These are phyloP conservation scores for Fraxinus pennsylvanica DNA, from an alignment of 257 asterid genomes.

Conservation along the genomic window DNA sequence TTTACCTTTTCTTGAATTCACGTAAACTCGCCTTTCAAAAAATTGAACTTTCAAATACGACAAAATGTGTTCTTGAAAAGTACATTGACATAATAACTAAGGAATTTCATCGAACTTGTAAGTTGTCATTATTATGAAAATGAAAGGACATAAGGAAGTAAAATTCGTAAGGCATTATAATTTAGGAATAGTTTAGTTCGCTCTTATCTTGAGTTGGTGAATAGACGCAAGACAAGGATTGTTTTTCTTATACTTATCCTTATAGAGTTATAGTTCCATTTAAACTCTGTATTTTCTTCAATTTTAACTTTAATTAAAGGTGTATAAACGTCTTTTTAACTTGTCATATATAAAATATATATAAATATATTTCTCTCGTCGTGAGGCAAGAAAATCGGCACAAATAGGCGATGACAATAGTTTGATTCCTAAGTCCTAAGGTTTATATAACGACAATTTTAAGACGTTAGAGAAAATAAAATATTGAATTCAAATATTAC, in stretches of 20 bases:
- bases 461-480: not conserved
- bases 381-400: not conserved
- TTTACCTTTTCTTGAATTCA: too few species aligned
- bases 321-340: not conserved
- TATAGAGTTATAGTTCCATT: slow-evolving; percentile 2
- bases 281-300: not conserved
- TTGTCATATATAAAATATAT: too few species aligned
- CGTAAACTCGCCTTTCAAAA: not conserved
- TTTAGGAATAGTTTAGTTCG: too few species aligned
- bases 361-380: too few species aligned
- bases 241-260: slow-evolving; percentile 17
- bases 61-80: not conserved
- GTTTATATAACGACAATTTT: not conserved
- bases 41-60: too few species aligned
- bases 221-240: not conserved
- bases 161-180: too few species aligned
- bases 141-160: not conserved
- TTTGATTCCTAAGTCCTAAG: not conserved
- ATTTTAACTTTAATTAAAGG: not conserved
- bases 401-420: not conserved
- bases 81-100: slow-evolving; percentile 17
- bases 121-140: slow-evolving; percentile 34
- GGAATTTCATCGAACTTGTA: slow-evolving; percentile 28
- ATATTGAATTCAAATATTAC: not conserved
- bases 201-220: too few species aligned